A percentile compares a stretch with the other conserved stretches of the same genome.
Evolutionary conservation across 371 early-diverging fungal genomes (phyloP).

Genomic region (Apophysomyces elegans): DNA sequence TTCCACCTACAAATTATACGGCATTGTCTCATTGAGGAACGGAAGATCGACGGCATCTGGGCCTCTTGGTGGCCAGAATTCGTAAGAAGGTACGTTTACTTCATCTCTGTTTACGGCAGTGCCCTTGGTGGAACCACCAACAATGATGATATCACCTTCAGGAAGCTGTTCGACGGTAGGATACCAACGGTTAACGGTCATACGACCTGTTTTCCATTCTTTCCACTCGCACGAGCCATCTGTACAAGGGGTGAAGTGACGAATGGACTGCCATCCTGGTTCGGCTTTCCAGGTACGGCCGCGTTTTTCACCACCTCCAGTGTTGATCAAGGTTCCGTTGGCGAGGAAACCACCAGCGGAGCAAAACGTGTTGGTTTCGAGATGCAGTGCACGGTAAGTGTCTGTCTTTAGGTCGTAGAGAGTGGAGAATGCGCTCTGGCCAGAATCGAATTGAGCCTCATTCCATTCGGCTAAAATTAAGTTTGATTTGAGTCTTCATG

Average conservation of each 20-base stretch:
- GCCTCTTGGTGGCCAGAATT: conserved; percentile 48
- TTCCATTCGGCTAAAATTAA: conserved; percentile 46
- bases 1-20: conserved; percentile 62
- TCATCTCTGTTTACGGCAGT: conserved; percentile 54
- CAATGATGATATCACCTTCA: conserved; percentile 58
- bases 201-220: conserved; percentile 39
- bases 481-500: not conserved
- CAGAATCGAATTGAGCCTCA: conserved; percentile 53
- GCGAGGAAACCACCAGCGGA: conserved; percentile 63
- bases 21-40: conserved; percentile 63
- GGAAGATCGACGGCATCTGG: conserved; percentile 36
- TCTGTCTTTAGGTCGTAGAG: conserved; percentile 57
- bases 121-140: conserved; percentile 60
- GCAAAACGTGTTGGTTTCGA: conserved; percentile 68
- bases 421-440: conserved; percentile 53
- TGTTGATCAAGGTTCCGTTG: conserved; percentile 63
- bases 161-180: conserved; percentile 63
- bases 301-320: conserved; percentile 58
- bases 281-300: conserved; percentile 48
- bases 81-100: conserved; percentile 53
- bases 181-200: conserved; percentile 61
- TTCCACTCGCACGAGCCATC: conserved; percentile 50
- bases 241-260: conserved; percentile 54
- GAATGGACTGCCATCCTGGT: conserved; percentile 59
- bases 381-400: conserved; percentile 43